Conservation (phyloP, 257 asterid species). For the Penstemon eatonii region DNA sequence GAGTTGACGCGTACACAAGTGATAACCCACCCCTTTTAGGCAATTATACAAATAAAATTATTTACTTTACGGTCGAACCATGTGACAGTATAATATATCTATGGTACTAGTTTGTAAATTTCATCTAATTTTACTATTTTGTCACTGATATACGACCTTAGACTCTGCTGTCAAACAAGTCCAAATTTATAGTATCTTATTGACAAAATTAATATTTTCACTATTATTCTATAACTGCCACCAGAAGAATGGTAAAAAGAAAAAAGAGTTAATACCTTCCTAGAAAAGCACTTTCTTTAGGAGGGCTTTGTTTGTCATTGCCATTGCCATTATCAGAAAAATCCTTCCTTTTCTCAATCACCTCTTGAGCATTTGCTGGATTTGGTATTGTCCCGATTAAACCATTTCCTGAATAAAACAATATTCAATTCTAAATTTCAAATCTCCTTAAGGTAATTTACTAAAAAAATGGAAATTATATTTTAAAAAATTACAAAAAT, state of each 20-base stretch:
- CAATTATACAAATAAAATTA: no score
- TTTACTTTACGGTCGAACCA: no score
- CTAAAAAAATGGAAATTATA: neutral
- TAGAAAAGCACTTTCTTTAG: slow-evolving; percentile 40
- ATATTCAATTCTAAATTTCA: slow-evolving; percentile 14
- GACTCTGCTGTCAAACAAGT: no score
- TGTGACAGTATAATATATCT: no score
- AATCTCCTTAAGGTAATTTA: neutral
- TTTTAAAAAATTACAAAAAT: neutral
- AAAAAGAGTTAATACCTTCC: slow-evolving; percentile 42
- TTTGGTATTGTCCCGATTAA: slow-evolving; percentile 22
- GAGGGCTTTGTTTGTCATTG: slow-evolving; percentile 36
- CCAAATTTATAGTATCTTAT: no score
- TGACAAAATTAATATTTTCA: no score
- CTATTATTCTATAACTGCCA: no score
- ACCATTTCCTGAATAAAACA: slow-evolving; percentile 43
- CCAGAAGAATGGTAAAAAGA: neutral
- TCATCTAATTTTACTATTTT: no score
- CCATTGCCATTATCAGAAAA: slow-evolving; percentile 33
- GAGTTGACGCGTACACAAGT: no score
- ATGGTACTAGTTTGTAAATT: no score
- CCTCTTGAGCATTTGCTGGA: slow-evolving; percentile 26
- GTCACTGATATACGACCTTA: no score
- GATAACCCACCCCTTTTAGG: no score
- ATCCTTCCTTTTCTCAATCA: slow-evolving; percentile 37